phyloP scores from a whole-genome alignment of 2,329 filamentous ascomycete genomes.

The Fusarium newnesense region DNA sequence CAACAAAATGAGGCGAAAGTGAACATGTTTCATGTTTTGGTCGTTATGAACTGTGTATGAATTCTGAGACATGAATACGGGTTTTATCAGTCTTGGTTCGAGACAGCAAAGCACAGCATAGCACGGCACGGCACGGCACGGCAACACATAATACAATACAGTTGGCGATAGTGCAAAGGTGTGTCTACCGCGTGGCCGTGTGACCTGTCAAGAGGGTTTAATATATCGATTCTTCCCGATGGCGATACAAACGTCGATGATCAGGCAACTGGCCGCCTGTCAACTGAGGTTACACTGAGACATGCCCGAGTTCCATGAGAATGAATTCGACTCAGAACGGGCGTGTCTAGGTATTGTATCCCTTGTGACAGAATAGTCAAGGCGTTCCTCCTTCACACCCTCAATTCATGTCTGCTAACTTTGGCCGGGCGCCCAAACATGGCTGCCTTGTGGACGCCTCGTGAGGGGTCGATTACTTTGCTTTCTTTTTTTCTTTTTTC shows the following conservation, averaged over 20 bases:
- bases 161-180: background rate
- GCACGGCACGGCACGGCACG: background rate
- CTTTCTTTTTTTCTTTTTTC: background rate
- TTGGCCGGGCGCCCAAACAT: constrained; percentile 8
- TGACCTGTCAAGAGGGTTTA: constrained; percentile 8
- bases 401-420: constrained; percentile 6
- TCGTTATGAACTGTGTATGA: background rate
- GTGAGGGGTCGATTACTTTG: constrained; percentile 9
- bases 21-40: constrained; percentile 13
- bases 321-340: background rate
- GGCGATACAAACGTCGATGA: background rate
- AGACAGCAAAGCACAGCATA: background rate
- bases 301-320: background rate
- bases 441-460: constrained; percentile 19
- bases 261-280: constrained; percentile 24
- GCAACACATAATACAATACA: background rate
- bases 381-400: constrained; percentile 16
- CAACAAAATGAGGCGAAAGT: constrained; percentile 27
- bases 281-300: constrained; percentile 13
- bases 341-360: background rate
- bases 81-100: background rate
- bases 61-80: background rate
- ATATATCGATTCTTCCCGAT: background rate
- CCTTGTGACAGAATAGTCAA: background rate
- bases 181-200: constrained; percentile 25